These are phyloP conservation scores for Podospora pseudoanserina DNA, from an alignment of 495 filamentous ascomycete genomes.

Conservation along the genomic window DNA sequence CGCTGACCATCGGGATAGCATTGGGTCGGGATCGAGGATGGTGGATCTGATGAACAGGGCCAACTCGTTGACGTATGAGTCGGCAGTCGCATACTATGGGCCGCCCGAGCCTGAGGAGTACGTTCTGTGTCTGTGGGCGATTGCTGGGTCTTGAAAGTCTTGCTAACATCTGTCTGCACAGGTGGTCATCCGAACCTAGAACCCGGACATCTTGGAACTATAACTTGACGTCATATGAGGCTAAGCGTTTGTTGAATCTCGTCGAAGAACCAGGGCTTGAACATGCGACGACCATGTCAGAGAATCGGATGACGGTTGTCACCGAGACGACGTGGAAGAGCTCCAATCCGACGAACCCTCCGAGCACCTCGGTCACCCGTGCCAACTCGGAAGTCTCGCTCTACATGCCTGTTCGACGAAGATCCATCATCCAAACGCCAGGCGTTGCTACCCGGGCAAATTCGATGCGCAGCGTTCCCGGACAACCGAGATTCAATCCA, in stretches of 20 bases:
- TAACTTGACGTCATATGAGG: slow-evolving; percentile 42
- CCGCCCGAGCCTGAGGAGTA: slow-evolving; percentile 26
- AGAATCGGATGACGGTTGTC: slow-evolving; percentile 33
- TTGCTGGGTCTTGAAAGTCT: background rate
- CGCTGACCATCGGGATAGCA: slow-evolving; percentile 17
- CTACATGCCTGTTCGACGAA: slow-evolving; percentile 46
- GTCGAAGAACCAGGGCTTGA: slow-evolving; percentile 36
- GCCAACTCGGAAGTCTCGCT: slow-evolving; percentile 44
- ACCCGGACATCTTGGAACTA: slow-evolving; percentile 42
- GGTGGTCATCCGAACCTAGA: slow-evolving; percentile 24
- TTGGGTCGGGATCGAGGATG: slow-evolving; percentile 19
- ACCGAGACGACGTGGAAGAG: slow-evolving; percentile 37
- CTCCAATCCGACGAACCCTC: slow-evolving; percentile 34
- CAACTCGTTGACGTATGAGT: slow-evolving; percentile 36
- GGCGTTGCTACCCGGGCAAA: slow-evolving; percentile 44
- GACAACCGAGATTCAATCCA: slow-evolving; percentile 23
- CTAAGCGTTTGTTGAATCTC: slow-evolving; percentile 40
- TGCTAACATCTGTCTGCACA: slow-evolving; percentile 10
- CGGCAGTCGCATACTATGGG: slow-evolving; percentile 30
- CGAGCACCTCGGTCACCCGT: slow-evolving; percentile 31
- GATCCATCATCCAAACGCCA: slow-evolving; percentile 45
- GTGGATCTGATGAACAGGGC: slow-evolving; percentile 25
- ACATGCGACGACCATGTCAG: slow-evolving; percentile 31
- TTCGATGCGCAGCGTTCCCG: slow-evolving; percentile 17
- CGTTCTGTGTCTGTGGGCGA: background rate